Evolutionary conservation across 2,329 filamentous ascomycete genomes (phyloP).

Genomic region (Penicillium sumatraense): DNA sequence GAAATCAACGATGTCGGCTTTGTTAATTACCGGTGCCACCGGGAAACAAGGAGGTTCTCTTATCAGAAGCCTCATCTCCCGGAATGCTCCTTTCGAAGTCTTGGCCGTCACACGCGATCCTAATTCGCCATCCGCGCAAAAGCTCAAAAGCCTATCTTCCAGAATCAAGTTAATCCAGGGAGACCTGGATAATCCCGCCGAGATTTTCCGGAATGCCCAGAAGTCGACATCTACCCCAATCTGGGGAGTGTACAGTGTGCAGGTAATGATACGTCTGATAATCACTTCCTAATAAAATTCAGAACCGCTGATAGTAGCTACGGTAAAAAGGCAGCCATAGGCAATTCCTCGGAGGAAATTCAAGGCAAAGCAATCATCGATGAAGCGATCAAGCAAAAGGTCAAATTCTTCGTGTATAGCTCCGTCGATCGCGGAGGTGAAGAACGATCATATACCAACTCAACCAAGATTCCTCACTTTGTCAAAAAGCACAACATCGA

Average conservation of each 20-base stretch:
- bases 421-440: constrained; percentile 67
- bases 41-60: constrained; percentile 42
- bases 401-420: constrained; percentile 66
- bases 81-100: constrained; percentile 50
- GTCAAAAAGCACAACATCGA: constrained; percentile 66
- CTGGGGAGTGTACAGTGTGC: constrained; percentile 67
- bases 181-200: constrained; percentile 56
- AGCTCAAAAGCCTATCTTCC: constrained; percentile 49
- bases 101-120: constrained; percentile 65
- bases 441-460: constrained; percentile 49
- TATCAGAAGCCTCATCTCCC: constrained; percentile 38
- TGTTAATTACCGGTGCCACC: constrained; percentile 18
- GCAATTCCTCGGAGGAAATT: constrained; percentile 43
- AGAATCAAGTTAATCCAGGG: constrained; percentile 63
- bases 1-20: too few relatives aligned
- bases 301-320: background rate
- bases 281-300: background rate
- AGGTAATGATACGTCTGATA: constrained; percentile 40
- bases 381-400: constrained; percentile 56
- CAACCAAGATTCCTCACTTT: constrained; percentile 66
- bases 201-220: constrained; percentile 54
- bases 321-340: background rate
- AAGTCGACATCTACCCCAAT: constrained; percentile 44
- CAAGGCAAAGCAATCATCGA: constrained; percentile 65
- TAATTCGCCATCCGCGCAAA: constrained; percentile 55